Conservation (phyloP, 805 yeast genomes). For the Grigorovia yakushimaensis region DNA sequence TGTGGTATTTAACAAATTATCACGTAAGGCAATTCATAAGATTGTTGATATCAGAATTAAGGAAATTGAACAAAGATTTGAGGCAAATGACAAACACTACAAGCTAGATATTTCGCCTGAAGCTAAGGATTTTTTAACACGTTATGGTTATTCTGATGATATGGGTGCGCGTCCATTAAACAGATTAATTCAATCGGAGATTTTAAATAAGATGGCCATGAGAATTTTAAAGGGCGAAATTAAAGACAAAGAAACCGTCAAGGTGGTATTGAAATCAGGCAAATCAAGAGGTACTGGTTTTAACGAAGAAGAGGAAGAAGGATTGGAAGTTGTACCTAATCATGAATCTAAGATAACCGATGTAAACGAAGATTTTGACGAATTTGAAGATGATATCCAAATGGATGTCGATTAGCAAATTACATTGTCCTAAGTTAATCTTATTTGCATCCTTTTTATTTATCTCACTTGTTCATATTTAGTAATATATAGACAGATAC, state of each 20-base stretch:
- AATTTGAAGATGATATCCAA: conserved; percentile 15
- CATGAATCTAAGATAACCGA: conserved; percentile 58
- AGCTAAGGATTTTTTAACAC: conserved; percentile 75
- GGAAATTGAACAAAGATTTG: conserved; percentile 82
- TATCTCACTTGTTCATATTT: too few relatives aligned
- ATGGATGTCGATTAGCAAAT: conserved; percentile 9
- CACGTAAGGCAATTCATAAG: conserved; percentile 84
- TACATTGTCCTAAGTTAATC: too few relatives aligned
- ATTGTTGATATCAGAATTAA: conserved; percentile 76
- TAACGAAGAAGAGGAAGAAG: conserved; percentile 33
- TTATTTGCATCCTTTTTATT: too few relatives aligned
- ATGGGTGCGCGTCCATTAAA: conserved; percentile 96
- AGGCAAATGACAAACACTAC: conserved; percentile 70
- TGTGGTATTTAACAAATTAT: conserved; percentile 85
- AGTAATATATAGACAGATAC: too few relatives aligned
- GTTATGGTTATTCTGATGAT: conserved; percentile 82
- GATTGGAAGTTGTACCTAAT: conserved; percentile 76
- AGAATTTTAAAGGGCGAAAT: conserved; percentile 79
- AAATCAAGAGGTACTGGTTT: conserved; percentile 11
- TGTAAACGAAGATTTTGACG: conserved; percentile 44
- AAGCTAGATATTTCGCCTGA: conserved; percentile 60
- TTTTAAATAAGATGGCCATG: conserved; percentile 84
- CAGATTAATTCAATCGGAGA: conserved; percentile 80
- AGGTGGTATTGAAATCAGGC: conserved; percentile 39
- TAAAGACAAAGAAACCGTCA: conserved; percentile 78